Evolutionary conservation across 2,329 filamentous ascomycete genomes (phyloP).

Genomic region (Arthrinium phaeospermum): DNA sequence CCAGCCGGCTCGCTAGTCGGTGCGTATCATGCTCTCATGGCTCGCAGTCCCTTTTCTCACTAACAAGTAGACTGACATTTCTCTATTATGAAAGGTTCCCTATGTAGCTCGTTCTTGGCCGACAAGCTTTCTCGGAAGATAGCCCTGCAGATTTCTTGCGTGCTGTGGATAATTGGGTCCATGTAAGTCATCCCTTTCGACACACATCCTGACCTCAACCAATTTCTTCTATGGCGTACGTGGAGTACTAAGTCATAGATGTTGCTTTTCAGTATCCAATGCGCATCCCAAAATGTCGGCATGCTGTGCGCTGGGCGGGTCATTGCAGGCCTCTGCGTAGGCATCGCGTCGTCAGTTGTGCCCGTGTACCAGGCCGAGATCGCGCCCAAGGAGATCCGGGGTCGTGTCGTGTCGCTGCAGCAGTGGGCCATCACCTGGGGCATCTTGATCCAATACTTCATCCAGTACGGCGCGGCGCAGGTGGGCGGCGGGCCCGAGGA

Average conservation of each 20-base stretch:
- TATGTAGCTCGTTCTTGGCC: slow-evolving; percentile 56
- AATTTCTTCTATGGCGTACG: not conserved
- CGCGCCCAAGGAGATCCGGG: slow-evolving; percentile 61
- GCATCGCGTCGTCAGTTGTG: slow-evolving; percentile 74
- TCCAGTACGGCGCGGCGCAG: slow-evolving; percentile 67
- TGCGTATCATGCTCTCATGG: slow-evolving; percentile 32
- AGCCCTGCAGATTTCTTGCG: slow-evolving; percentile 54
- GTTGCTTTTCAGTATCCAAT: slow-evolving; percentile 53
- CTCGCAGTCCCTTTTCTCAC: slow-evolving; percentile 24
- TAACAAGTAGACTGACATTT: slow-evolving; percentile 14
- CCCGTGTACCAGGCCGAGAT: slow-evolving; percentile 74
- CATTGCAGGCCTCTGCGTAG: slow-evolving; percentile 75
- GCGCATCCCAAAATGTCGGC: slow-evolving; percentile 66
- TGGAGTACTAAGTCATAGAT: not conserved
- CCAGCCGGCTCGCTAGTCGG: slow-evolving; percentile 72
- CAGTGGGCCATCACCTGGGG: slow-evolving; percentile 77
- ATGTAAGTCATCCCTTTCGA: slow-evolving; percentile 33
- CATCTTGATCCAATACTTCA: slow-evolving; percentile 70
- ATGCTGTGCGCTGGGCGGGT: slow-evolving; percentile 76
- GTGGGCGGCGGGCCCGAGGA: slow-evolving; percentile 57
- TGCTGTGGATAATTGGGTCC: slow-evolving; percentile 57
- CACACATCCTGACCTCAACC: not conserved
- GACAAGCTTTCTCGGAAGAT: slow-evolving; percentile 56
- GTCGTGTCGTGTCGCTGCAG: slow-evolving; percentile 67
- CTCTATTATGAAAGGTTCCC: slow-evolving; percentile 43